A percentile compares a stretch with the other conserved stretches of the same genome.
These are phyloP conservation scores for Mucor racemosus DNA, from an alignment of 371 early-diverging fungal genomes.

Conservation along the genomic window DNA sequence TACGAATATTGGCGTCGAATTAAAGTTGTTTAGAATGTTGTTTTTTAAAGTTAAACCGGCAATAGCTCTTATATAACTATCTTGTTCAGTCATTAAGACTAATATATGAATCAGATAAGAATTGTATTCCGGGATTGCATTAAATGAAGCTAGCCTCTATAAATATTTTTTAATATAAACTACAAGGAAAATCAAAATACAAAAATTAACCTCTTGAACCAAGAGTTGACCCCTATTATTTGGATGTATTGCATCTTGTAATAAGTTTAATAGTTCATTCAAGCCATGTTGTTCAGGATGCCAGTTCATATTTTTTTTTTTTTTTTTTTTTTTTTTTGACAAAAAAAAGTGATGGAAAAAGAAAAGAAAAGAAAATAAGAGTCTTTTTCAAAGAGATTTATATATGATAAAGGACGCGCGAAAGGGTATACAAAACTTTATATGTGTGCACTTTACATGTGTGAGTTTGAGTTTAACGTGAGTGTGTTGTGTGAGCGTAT, in stretches of 20 bases:
- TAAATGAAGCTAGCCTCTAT: constrained; percentile 82
- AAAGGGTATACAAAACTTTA: no score
- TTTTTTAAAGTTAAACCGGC: constrained; percentile 92
- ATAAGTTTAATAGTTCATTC: constrained; percentile 34
- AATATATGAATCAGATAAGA: constrained; percentile 87
- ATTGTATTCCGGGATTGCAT: constrained; percentile 82
- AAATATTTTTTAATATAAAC: constrained; percentile 2
- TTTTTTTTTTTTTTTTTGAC: constrained; percentile 17
- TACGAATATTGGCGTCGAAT: constrained; percentile 58
- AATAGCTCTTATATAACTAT: constrained; percentile 67
- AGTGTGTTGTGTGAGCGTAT: no score
- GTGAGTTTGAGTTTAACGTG: no score
- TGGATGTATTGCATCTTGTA: constrained; percentile 46
- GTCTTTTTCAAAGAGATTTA: no score
- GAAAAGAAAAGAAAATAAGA: no score
- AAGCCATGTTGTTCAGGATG: constrained; percentile 46
- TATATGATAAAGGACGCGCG: no score
- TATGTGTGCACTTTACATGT: no score
- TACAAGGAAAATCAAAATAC: background rate
- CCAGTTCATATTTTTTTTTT: constrained; percentile 36
- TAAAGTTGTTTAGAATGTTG: constrained; percentile 67
- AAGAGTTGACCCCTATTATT: constrained; percentile 35
- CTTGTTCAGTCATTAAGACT: constrained; percentile 62
- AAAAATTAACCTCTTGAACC: constrained; percentile 39
- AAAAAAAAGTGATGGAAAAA: background rate